These are phyloP conservation scores for Cylindrotheca fusiformis DNA, from an alignment of 108 stramenopile species.

Conservation along the genomic window DNA sequence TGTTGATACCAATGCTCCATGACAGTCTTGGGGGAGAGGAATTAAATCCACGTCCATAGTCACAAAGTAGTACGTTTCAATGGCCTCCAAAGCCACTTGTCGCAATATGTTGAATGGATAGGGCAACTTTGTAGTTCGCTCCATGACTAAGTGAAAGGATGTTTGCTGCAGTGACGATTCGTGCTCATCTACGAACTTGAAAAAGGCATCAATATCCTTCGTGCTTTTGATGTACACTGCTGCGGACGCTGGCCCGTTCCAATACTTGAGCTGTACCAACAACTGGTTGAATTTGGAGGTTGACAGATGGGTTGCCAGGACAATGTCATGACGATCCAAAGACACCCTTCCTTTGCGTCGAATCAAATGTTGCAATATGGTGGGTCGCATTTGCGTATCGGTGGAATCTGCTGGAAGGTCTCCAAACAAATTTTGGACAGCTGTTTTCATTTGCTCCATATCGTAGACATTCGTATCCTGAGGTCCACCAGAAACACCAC, in stretches of 20 bases:
- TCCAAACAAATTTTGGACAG: too few species aligned
- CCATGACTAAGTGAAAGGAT: conserved; percentile 4
- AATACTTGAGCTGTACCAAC: background rate
- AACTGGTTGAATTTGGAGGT: background rate
- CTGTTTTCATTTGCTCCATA: too few species aligned
- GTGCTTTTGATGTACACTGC: conserved; percentile 5
- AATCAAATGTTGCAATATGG: too few species aligned
- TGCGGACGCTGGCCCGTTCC: conserved; percentile 2
- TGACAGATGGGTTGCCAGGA: conserved; percentile 5
- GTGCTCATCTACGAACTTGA: background rate
- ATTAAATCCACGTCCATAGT: too few species aligned
- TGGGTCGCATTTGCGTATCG: too few species aligned
- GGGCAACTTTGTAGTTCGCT: too few species aligned
- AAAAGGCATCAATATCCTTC: background rate
- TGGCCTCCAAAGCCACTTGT: conserved; percentile 16
- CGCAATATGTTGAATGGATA: conserved; percentile 27
- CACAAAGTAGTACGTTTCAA: conserved; percentile 20
- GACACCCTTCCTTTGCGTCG: too few species aligned
- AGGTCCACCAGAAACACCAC: too few species aligned
- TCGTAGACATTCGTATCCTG: too few species aligned
- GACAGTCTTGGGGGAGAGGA: background rate
- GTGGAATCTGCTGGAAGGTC: too few species aligned
- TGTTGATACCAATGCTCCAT: background rate
- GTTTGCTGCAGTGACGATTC: background rate
- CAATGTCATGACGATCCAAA: too few species aligned